Percentiles rank a stretch among this genome's conserved stretches.
Conservation (phyloP, 1,284 basidiomycete genomes). For the Rhodofomes roseus region DNA sequence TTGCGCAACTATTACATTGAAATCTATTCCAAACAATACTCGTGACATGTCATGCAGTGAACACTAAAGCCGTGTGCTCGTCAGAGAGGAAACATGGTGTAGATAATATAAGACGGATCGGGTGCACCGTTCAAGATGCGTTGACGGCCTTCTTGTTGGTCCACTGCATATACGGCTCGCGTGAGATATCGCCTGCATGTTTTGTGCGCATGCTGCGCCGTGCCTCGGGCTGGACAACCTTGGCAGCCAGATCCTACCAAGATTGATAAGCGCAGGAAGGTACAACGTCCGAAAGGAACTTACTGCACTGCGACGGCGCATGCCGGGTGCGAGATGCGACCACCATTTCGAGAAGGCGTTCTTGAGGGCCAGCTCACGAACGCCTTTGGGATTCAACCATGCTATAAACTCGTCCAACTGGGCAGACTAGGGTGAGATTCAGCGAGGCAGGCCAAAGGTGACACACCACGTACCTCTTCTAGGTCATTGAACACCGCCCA, state of each 20-base stretch:
- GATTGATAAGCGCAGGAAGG: not conserved
- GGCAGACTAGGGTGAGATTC: not conserved
- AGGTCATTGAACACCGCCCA: slow-evolving; percentile 89
- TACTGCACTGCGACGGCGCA: slow-evolving; percentile 71
- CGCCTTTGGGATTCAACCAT: slow-evolving; percentile 92
- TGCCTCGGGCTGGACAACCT: slow-evolving; percentile 68
- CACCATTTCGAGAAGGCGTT: slow-evolving; percentile 82
- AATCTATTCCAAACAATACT: not conserved
- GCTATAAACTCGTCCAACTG: slow-evolving; percentile 80
- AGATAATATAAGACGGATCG: not conserved
- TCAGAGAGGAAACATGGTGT: not conserved
- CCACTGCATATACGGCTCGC: slow-evolving; percentile 84
- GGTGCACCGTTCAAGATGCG: slow-evolving; percentile 19
- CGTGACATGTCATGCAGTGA: slow-evolving; percentile 5
- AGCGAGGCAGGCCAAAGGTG: not conserved
- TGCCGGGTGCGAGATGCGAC: slow-evolving; percentile 79
- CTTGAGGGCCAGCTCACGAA: slow-evolving; percentile 83
- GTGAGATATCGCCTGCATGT: slow-evolving; percentile 54
- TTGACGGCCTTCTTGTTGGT: slow-evolving; percentile 67
- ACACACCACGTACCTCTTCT: slow-evolving; percentile 64
- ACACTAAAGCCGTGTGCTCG: not conserved
- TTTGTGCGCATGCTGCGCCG: slow-evolving; percentile 74
- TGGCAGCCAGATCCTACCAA: slow-evolving; percentile 62
- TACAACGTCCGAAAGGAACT: slow-evolving; percentile 26
- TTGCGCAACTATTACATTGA: slow-evolving; percentile 1